These are phyloP conservation scores for Malassezia restricta DNA, from an alignment of 1,284 basidiomycete genomes.

Conservation along the genomic window DNA sequence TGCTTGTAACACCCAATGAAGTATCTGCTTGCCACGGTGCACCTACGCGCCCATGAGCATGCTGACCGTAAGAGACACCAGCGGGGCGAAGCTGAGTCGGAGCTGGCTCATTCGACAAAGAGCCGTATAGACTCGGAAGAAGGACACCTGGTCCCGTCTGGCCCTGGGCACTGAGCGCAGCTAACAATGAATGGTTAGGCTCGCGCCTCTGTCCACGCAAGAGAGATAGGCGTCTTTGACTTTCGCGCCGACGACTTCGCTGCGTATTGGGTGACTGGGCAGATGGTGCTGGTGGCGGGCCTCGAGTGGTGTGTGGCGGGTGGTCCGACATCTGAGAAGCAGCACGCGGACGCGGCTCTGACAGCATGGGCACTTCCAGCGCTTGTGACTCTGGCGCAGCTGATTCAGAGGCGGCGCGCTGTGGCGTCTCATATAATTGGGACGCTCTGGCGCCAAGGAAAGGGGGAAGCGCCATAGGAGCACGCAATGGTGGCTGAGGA, in stretches of 20 bases:
- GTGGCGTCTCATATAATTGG: neutral
- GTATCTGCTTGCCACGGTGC: neutral
- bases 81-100: constrained; percentile 10
- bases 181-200: constrained; percentile 3
- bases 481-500: neutral
- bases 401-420: neutral
- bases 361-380: no score
- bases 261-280: neutral
- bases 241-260: constrained; percentile 2
- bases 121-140: constrained; percentile 13
- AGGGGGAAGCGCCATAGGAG: neutral
- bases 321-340: neutral
- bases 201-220: neutral
- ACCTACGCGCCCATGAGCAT: neutral
- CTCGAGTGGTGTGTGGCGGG: neutral
- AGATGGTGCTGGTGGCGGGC: no score
- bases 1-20: neutral
- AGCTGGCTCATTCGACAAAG: constrained; percentile 11
- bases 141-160: neutral
- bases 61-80: constrained; percentile 1
- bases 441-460: neutral
- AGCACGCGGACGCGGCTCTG: neutral
- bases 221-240: neutral
- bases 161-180: constrained; percentile 5
- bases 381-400: no score